Conservation (phyloP, 805 yeast genomes). For the Starmerella davenportii region DNA sequence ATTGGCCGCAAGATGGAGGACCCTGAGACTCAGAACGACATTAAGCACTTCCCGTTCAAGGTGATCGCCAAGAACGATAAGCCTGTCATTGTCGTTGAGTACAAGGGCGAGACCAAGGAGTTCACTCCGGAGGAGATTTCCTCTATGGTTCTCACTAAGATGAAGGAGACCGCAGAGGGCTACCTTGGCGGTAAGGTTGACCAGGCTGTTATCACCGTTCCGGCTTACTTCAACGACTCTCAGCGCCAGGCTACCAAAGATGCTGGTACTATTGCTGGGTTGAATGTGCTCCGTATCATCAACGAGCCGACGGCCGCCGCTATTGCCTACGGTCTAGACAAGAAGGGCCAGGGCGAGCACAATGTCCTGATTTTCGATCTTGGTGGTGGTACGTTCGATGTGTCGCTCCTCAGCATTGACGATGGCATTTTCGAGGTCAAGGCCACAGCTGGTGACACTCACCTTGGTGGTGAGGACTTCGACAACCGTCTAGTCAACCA, state of each 20-base stretch:
- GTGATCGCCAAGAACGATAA: slow-evolving; percentile 62
- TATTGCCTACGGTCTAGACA: slow-evolving; percentile 85
- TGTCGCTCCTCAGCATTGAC: slow-evolving; percentile 76
- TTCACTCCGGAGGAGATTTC: slow-evolving; percentile 92
- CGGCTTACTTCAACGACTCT: slow-evolving; percentile 93
- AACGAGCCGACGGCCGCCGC: slow-evolving; percentile 99
- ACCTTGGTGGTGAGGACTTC: slow-evolving; percentile 97
- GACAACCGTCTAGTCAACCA: slow-evolving; percentile 90
- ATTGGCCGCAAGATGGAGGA: slow-evolving; percentile 73
- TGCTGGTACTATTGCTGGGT: slow-evolving; percentile 92
- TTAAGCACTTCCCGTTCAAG: slow-evolving; percentile 80
- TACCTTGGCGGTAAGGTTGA: slow-evolving; percentile 68
- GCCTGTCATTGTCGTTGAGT: slow-evolving; percentile 75
- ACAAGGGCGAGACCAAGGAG: slow-evolving; percentile 67
- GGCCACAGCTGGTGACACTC: slow-evolving; percentile 84
- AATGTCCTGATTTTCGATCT: slow-evolving; percentile 85
- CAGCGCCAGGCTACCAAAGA: slow-evolving; percentile 98
- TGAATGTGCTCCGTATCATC: slow-evolving; percentile 83
- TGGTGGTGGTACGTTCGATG: slow-evolving; percentile 99
- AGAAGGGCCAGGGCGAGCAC: slow-evolving; percentile 53
- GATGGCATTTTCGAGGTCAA: slow-evolving; percentile 95
- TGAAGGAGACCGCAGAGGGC: slow-evolving; percentile 88
- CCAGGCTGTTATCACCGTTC: slow-evolving; percentile 91
- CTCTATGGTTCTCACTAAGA: slow-evolving; percentile 77
- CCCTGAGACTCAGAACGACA: slow-evolving; percentile 57